A percentile compares a stretch with the other conserved stretches of the same genome.
Evolutionary conservation across 1,284 basidiomycete genomes (phyloP).

Genomic region (Stereum hirsutum): DNA sequence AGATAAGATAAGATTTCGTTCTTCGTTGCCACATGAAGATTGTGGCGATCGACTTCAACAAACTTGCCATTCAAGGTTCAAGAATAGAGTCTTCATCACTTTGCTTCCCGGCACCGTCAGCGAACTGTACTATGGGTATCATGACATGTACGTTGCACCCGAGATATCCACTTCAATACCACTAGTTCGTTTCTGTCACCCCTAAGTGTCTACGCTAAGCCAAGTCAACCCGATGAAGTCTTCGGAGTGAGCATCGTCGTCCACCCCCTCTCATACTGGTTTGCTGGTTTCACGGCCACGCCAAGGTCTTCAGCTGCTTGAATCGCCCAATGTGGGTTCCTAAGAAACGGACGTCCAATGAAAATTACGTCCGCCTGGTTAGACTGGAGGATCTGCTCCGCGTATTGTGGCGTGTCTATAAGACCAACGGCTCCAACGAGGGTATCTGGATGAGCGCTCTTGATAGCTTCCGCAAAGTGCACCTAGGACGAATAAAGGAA

Average conservation of each 20-base stretch:
- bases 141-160: no score
- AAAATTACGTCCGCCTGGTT: conserved; percentile 65
- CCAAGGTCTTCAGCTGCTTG: conserved; percentile 47
- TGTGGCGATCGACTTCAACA: no score
- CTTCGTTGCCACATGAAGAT: no score
- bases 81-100: no score
- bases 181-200: no score
- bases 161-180: no score
- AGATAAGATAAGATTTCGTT: no score
- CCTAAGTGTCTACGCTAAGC: no score
- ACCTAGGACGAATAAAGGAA: conserved; percentile 46
- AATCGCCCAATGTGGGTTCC: conserved; percentile 49
- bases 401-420: conserved; percentile 56
- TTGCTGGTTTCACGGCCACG: conserved; percentile 48
- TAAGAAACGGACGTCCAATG: conserved; percentile 56
- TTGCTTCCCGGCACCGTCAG: no score
- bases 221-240: no score
- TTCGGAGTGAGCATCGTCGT: conserved; percentile 33
- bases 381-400: conserved; percentile 55
- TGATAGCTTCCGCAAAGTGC: conserved; percentile 62
- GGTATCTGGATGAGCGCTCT: conserved; percentile 49
- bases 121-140: no score
- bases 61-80: no score
- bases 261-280: conserved; percentile 64
- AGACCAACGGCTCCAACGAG: conserved; percentile 64